phyloP scores from a whole-genome alignment of 768 basidiomycete species.

The Fibroporia radiculosa region DNA sequence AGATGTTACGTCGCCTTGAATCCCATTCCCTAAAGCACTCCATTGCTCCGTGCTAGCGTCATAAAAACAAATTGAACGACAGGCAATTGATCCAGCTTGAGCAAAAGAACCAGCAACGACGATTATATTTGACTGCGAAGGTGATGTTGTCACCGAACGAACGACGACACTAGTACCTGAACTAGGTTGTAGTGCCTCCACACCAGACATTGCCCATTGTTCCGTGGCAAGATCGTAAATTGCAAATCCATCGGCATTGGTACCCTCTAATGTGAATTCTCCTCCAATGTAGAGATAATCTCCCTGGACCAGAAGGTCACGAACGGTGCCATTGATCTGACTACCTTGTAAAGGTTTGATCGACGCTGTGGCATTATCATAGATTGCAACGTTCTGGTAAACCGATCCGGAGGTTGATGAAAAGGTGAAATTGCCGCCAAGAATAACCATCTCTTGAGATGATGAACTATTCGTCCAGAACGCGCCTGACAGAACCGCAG shows the following conservation, averaged over 20 bases:
- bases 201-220: slow-evolving; percentile 50
- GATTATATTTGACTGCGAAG: slow-evolving; percentile 51
- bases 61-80: slow-evolving; percentile 74
- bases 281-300: slow-evolving; percentile 77
- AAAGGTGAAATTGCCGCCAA: slow-evolving; percentile 89
- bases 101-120: slow-evolving; percentile 87
- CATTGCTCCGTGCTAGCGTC: slow-evolving; percentile 67
- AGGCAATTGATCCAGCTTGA: slow-evolving; percentile 65
- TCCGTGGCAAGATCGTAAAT: slow-evolving; percentile 67
- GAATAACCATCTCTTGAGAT: slow-evolving; percentile 56
- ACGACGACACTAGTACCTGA: slow-evolving; percentile 54
- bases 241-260: slow-evolving; percentile 60
- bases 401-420: slow-evolving; percentile 28
- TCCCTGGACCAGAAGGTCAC: slow-evolving; percentile 64
- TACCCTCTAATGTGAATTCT: slow-evolving; percentile 59
- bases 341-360: slow-evolving; percentile 51
- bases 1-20: slow-evolving; percentile 73
- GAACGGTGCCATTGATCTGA: slow-evolving; percentile 69
- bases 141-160: slow-evolving; percentile 59
- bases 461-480: slow-evolving; percentile 85
- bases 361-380: slow-evolving; percentile 45
- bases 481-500: slow-evolving; percentile 76
- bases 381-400: slow-evolving; percentile 60
- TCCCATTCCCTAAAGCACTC: slow-evolving; percentile 70
- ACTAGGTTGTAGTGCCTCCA: slow-evolving; percentile 53